A percentile compares a stretch with the other conserved stretches of the same genome.
Evolutionary conservation across 202 grass and related monocot genomes (phyloP).

Genomic region (Hordeum pubiflorum): DNA sequence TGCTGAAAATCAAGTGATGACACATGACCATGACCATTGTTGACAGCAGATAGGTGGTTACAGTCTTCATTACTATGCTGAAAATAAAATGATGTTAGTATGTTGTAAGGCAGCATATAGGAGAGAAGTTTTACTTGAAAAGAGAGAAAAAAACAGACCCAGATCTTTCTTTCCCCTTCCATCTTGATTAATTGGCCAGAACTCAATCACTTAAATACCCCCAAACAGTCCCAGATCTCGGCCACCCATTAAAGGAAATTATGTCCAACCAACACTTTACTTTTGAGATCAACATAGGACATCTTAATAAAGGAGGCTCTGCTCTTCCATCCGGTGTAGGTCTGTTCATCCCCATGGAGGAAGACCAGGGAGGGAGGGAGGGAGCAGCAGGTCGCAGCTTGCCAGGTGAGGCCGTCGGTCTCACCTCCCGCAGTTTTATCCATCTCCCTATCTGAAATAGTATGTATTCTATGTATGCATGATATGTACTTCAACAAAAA

Average conservation of each 20-base stretch:
- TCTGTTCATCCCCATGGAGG: too few relatives aligned
- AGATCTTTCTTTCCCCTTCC: slow-evolving; percentile 1
- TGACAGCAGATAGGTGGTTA: background rate
- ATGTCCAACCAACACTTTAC: background rate
- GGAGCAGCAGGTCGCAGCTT: too few relatives aligned
- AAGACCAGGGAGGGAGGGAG: too few relatives aligned
- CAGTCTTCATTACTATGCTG: slow-evolving; percentile 8
- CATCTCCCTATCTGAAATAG: too few relatives aligned
- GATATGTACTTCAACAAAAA: too few relatives aligned
- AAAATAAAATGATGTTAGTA: background rate
- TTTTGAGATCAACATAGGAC: background rate
- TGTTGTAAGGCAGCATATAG: background rate
- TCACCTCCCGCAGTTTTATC: too few relatives aligned
- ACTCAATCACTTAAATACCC: background rate
- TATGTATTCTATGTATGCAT: too few relatives aligned
- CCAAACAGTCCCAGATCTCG: background rate
- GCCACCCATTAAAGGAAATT: slow-evolving; percentile 6
- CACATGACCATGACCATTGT: too few relatives aligned
- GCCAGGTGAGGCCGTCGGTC: too few relatives aligned
- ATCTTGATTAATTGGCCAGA: slow-evolving; percentile 4
- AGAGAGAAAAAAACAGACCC: background rate
- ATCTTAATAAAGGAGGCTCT: background rate
- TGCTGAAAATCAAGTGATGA: slow-evolving; percentile 12
- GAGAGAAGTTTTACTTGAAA: background rate
- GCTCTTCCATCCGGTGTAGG: too few relatives aligned